phyloP scores from a whole-genome alignment of 2,329 filamentous ascomycete genomes.

The Colletotrichum musicola region DNA sequence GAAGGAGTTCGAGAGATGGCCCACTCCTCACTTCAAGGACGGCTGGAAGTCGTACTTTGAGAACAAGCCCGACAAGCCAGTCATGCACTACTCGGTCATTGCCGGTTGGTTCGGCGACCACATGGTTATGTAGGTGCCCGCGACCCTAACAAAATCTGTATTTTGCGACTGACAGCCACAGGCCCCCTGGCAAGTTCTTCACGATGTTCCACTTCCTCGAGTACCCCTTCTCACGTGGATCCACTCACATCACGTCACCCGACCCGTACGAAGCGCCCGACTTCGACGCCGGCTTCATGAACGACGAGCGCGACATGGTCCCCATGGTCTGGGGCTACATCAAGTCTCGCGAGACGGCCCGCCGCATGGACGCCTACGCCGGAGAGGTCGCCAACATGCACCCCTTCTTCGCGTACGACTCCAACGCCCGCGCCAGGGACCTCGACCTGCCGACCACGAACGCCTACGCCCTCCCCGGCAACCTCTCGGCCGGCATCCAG shows the following conservation, averaged over 20 bases:
- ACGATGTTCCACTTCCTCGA: slow-evolving; percentile 87
- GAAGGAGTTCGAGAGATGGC: slow-evolving; percentile 77
- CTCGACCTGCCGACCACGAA: slow-evolving; percentile 83
- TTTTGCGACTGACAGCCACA: slow-evolving; percentile 59
- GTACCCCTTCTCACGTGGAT: slow-evolving; percentile 81
- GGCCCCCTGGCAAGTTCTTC: slow-evolving; percentile 84
- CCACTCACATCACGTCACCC: slow-evolving; percentile 76
- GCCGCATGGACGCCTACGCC: slow-evolving; percentile 82
- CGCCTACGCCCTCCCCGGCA: slow-evolving; percentile 78
- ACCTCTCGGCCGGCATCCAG: slow-evolving; percentile 78
- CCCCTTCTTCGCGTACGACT: slow-evolving; percentile 79
- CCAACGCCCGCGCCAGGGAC: slow-evolving; percentile 76
- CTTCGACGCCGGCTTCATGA: slow-evolving; percentile 88
- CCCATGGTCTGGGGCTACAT: slow-evolving; percentile 89
- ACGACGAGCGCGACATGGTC: slow-evolving; percentile 86
- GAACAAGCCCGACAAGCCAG: slow-evolving; percentile 86
- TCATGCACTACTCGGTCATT: slow-evolving; percentile 88
- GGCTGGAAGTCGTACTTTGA: slow-evolving; percentile 89
- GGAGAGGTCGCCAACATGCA: slow-evolving; percentile 79
- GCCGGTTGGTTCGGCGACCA: slow-evolving; percentile 74
- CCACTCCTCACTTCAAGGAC: slow-evolving; percentile 78
- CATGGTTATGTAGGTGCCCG: slow-evolving; percentile 64
- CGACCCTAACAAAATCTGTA: not conserved
- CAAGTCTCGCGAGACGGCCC: slow-evolving; percentile 83
- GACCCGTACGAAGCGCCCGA: slow-evolving; percentile 81